phyloP scores from a whole-genome alignment of 306 rosid genomes.

The Hippophae rhamnoides region DNA sequence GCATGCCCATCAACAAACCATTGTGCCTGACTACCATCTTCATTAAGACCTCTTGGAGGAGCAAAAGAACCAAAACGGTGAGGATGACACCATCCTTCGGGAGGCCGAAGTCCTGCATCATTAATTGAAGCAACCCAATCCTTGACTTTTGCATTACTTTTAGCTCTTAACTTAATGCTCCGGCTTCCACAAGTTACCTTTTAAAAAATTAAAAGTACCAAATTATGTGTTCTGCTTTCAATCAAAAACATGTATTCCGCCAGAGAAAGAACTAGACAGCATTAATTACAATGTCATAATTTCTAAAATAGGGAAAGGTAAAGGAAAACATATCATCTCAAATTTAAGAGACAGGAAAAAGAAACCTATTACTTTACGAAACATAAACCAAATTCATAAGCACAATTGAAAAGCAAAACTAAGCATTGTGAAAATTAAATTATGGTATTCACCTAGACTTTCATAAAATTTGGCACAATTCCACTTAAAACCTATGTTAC shows the following conservation, averaged over 20 bases:
- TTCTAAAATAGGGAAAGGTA: no score
- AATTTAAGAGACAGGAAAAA: no score
- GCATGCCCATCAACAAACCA: conserved; percentile 90
- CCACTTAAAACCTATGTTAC: no score
- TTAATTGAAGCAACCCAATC: conserved; percentile 95
- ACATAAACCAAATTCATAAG: no score
- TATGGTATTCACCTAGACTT: no score
- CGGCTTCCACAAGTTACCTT: conserved; percentile 85
- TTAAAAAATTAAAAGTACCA: conserved; percentile 8
- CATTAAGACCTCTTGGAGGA: conserved; percentile 88
- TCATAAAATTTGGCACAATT: no score
- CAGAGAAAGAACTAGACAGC: no score
- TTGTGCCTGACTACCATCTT: conserved; percentile 90
- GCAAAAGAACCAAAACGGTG: conserved; percentile 97
- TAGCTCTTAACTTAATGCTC: conserved; percentile 65
- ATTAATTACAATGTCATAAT: no score
- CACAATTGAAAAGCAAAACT: no score
- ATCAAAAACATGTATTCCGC: conserved; percentile 2
- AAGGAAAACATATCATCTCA: no score
- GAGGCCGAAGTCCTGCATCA: conserved; percentile 94
- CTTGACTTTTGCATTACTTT: conserved; percentile 60
- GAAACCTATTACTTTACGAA: no score
- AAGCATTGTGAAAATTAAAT: no score
- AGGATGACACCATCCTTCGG: conserved; percentile 99
- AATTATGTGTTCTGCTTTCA: conserved; percentile 17